These are phyloP conservation scores for Dendrobium huoshanense DNA, from an alignment of 106 monocot species.

Conservation along the genomic window DNA sequence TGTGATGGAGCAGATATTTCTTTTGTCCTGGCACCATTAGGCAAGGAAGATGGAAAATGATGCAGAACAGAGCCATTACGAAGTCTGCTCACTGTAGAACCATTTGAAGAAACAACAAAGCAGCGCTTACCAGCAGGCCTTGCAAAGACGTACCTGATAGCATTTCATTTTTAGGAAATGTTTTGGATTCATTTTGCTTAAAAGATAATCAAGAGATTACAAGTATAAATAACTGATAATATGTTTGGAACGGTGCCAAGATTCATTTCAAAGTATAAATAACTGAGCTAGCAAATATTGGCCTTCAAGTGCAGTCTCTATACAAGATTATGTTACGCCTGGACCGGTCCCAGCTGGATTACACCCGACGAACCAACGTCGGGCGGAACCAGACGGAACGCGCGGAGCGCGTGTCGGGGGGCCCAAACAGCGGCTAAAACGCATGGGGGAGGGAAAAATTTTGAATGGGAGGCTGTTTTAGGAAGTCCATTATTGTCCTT, in stretches of 20 bases:
- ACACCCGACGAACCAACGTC: no score
- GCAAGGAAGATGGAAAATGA: constrained; percentile 80
- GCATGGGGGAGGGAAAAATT: no score
- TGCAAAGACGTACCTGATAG: constrained; percentile 77
- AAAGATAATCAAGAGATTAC: neutral
- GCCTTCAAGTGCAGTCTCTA: no score
- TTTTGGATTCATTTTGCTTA: neutral
- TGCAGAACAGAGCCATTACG: constrained; percentile 92
- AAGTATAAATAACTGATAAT: neutral
- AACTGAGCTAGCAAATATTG: neutral
- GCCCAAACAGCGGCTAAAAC: no score
- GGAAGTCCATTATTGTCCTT: no score
- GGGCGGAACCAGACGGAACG: no score
- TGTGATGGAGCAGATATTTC: constrained; percentile 62
- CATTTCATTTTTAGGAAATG: constrained; percentile 3
- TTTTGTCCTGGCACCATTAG: constrained; percentile 73
- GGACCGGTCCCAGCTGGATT: no score
- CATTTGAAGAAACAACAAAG: constrained; percentile 88
- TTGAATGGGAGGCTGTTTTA: no score
- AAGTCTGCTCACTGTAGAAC: constrained; percentile 77
- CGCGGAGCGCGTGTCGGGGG: no score
- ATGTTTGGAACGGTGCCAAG: neutral
- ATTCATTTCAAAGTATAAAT: neutral
- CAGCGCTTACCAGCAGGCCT: constrained; percentile 88
- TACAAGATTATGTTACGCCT: neutral